Conservation (phyloP, 1,284 basidiomycete genomes). For the Phellinidium pouzarii region DNA sequence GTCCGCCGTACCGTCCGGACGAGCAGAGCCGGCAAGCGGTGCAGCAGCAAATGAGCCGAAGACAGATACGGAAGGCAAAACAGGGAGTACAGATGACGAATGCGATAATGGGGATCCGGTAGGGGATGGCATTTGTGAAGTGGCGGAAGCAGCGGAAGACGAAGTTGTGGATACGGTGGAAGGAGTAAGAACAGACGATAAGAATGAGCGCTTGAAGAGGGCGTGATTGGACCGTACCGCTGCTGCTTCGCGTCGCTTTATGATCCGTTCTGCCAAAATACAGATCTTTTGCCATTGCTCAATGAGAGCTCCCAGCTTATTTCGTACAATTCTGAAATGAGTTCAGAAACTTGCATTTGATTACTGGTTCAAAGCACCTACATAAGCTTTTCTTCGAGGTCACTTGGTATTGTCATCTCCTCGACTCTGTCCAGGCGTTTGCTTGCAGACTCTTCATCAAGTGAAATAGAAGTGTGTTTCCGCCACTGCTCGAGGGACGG, state of each 20-base stretch:
- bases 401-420: constrained; percentile 88
- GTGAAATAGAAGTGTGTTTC: constrained; percentile 60
- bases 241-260: constrained; percentile 81
- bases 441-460: constrained; percentile 82
- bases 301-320: constrained; percentile 66
- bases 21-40: constrained; percentile 17
- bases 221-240: constrained; percentile 72
- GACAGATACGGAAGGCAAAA: constrained; percentile 21
- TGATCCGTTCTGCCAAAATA: constrained; percentile 74
- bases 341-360: neutral
- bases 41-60: constrained; percentile 23
- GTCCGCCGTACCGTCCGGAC: constrained; percentile 18
- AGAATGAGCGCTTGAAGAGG: constrained; percentile 44
- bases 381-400: constrained; percentile 84
- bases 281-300: constrained; percentile 90
- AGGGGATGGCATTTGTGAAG: constrained; percentile 26
- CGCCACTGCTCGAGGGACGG: constrained; percentile 82
- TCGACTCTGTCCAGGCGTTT: constrained; percentile 78
- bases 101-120: constrained; percentile 21
- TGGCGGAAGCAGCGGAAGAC: constrained; percentile 28
- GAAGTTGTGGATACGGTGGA: constrained; percentile 25
- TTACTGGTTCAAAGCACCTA: constrained; percentile 34
- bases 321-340: constrained; percentile 52
- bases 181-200: constrained; percentile 28
- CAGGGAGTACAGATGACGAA: constrained; percentile 27